A percentile compares a stretch with the other conserved stretches of the same genome.
These are phyloP conservation scores for Globisporangium takayamanum DNA, from an alignment of 352 stramenopile species.

Conservation along the genomic window DNA sequence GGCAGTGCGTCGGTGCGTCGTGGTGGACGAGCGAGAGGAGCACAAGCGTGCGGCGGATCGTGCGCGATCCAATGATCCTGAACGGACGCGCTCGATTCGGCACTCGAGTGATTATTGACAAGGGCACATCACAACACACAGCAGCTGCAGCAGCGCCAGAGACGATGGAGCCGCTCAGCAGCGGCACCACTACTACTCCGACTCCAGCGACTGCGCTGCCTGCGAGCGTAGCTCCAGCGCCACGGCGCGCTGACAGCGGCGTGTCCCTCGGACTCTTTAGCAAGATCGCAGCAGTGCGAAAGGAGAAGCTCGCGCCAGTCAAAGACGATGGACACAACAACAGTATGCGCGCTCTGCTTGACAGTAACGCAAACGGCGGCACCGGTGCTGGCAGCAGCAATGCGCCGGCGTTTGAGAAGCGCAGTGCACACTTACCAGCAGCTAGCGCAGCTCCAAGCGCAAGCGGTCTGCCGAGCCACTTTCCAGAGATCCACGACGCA, in stretches of 20 bases:
- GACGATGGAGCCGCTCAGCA: neutral
- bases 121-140: neutral
- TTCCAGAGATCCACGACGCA: slow-evolving; percentile 45
- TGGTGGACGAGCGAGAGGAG: too few species aligned
- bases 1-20: too few species aligned
- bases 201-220: neutral
- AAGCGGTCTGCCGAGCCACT: slow-evolving; percentile 19
- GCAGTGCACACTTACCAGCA: neutral
- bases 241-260: slow-evolving; percentile 23
- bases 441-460: neutral
- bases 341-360: slow-evolving; percentile 4
- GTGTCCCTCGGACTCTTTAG: slow-evolving; percentile 63
- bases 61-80: neutral
- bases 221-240: neutral
- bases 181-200: too few species aligned
- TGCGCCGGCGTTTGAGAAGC: neutral
- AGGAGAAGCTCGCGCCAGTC: slow-evolving; percentile 45
- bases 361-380: neutral
- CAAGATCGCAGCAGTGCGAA: slow-evolving; percentile 66
- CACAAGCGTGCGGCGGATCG: neutral
- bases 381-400: neutral
- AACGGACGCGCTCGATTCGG: slow-evolving; percentile 3
- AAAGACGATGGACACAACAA: slow-evolving; percentile 2
- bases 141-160: too few species aligned
- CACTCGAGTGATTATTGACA: neutral